Evolutionary conservation across 176 grass and related monocot species (phyloP).

Genomic region (Rhipidocladum racemiflorum): DNA sequence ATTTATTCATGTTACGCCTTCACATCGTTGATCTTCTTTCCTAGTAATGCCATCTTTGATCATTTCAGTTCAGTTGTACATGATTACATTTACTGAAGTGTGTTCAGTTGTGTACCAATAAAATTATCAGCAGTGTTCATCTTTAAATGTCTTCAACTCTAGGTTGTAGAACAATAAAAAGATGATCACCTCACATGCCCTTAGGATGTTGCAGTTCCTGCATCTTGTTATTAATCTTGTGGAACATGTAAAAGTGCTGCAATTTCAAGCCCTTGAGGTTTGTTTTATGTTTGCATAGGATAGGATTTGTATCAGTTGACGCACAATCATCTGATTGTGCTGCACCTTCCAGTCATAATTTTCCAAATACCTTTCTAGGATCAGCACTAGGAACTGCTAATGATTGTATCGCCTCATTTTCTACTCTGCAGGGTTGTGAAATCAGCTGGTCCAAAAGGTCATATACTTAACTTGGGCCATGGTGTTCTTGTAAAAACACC

Average conservation of each 20-base stretch:
- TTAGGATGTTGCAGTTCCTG: background rate
- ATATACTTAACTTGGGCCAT: conserved; percentile 94
- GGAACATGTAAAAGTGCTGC: conserved; percentile 9
- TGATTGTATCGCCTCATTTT: conserved; percentile 3
- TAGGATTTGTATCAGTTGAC: conserved; percentile 4
- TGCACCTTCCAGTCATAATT: conserved; percentile 1
- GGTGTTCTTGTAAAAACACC: conserved; percentile 85
- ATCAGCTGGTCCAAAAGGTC: conserved; percentile 73
- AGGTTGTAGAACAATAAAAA: conserved; percentile 1
- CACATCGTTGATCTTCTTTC: background rate
- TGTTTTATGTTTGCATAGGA: conserved; percentile 5
- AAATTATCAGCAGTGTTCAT: background rate
- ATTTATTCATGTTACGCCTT: background rate
- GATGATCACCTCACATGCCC: background rate
- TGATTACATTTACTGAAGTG: conserved; percentile 20
- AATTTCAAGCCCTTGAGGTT: conserved; percentile 18
- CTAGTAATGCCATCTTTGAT: conserved; percentile 5
- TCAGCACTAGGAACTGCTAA: conserved; percentile 1
- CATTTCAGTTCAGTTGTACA: background rate
- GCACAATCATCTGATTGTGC: background rate
- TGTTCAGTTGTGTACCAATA: background rate
- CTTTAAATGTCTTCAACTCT: conserved; percentile 18
- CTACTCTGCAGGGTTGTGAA: conserved; percentile 73
- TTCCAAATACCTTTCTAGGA: conserved; percentile 8
- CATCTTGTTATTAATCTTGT: background rate